Evolutionary conservation across 1,139 yeast genomes (phyloP).

Genomic region (Nakaseomyces sp.): DNA sequence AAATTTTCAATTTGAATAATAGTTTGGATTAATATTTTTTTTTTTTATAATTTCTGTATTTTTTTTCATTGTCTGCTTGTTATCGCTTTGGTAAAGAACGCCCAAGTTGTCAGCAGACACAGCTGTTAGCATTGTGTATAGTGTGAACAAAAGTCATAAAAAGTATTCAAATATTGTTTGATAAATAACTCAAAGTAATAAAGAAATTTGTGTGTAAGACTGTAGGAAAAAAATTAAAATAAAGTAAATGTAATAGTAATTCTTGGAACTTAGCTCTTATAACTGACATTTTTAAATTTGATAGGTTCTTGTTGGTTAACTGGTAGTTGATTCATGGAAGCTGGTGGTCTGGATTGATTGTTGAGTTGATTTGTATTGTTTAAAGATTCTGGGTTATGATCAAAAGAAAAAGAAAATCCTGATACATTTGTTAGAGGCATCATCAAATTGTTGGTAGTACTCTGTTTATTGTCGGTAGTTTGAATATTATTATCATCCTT

Average conservation of each 20-base stretch:
- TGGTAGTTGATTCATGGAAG: background rate
- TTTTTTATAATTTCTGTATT: too few species aligned
- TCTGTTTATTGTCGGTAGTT: background rate
- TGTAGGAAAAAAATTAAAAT: background rate
- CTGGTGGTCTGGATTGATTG: background rate
- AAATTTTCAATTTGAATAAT: too few species aligned
- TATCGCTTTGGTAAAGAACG: too few species aligned
- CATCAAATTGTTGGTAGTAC: constrained; percentile 1
- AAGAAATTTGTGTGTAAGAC: background rate
- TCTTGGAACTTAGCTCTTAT: constrained; percentile 9
- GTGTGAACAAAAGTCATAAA: too few species aligned
- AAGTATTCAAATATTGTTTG: background rate
- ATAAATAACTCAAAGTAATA: too few species aligned
- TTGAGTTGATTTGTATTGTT: background rate
- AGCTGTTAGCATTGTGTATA: too few species aligned
- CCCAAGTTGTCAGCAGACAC: too few species aligned
- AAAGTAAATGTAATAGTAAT: background rate
- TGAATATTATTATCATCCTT: constrained; percentile 5
- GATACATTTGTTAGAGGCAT: constrained; percentile 4
- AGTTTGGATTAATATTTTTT: too few species aligned
- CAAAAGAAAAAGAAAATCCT: constrained; percentile 6
- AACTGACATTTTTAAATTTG: constrained; percentile 10
- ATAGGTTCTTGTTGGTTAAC: constrained; percentile 7
- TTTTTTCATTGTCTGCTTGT: too few species aligned
- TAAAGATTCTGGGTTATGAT: constrained; percentile 5